Percentiles rank a stretch among this genome's conserved stretches.
phyloP scores from a whole-genome alignment of 306 rosid genomes.

The Vigna radiata region DNA sequence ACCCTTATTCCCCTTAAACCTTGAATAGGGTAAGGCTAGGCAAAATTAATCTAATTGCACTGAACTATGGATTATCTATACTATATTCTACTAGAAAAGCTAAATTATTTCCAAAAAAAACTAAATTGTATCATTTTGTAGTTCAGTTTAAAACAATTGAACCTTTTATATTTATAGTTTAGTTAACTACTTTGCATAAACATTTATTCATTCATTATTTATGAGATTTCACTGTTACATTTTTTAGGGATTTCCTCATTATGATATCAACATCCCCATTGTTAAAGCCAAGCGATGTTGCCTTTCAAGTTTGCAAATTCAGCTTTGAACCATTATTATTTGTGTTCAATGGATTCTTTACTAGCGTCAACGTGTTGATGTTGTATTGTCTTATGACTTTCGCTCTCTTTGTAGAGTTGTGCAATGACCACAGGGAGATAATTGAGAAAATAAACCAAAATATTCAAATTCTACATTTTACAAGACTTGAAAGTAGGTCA shows the following conservation, averaged over 20 bases:
- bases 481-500: constrained; percentile 58
- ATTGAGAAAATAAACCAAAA: constrained; percentile 78
- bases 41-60: too few relatives aligned
- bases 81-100: too few relatives aligned
- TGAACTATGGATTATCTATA: too few relatives aligned
- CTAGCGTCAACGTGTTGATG: background rate
- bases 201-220: background rate
- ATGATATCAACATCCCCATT: constrained; percentile 75
- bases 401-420: constrained; percentile 59
- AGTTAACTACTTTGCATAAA: background rate
- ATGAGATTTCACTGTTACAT: background rate
- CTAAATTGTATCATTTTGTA: too few relatives aligned
- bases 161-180: too few relatives aligned
- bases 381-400: constrained; percentile 1
- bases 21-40: too few relatives aligned
- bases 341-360: background rate
- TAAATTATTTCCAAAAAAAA: too few relatives aligned
- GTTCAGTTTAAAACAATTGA: too few relatives aligned
- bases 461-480: constrained; percentile 72
- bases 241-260: constrained; percentile 87
- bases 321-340: background rate
- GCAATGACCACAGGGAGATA: constrained; percentile 69
- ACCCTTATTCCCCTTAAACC: too few relatives aligned
- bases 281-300: constrained; percentile 76
- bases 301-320: constrained; percentile 60